phyloP scores from a whole-genome alignment of 495 filamentous ascomycete species.

The Penicillium subrubescens region DNA sequence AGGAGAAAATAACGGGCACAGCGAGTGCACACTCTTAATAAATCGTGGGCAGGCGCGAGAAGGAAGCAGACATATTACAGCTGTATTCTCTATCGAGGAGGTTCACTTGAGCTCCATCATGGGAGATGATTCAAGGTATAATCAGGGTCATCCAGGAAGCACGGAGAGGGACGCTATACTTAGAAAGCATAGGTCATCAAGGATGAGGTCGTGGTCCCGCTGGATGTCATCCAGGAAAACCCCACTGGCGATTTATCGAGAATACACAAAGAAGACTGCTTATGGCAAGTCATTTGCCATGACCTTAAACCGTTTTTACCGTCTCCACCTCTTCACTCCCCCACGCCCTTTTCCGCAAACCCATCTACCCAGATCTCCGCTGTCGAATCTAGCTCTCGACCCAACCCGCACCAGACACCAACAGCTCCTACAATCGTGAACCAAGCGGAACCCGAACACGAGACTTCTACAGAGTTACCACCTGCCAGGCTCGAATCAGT shows the following conservation, averaged over 20 bases:
- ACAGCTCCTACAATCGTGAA: not conserved
- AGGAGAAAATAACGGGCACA: too few relatives aligned
- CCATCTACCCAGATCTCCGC: not conserved
- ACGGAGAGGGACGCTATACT: too few relatives aligned
- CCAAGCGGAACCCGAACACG: not conserved
- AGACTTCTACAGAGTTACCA: not conserved
- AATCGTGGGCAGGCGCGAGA: too few relatives aligned
- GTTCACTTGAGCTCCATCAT: too few relatives aligned
- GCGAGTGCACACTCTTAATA: too few relatives aligned
- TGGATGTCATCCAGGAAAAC: not conserved
- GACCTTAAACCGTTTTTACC: not conserved
- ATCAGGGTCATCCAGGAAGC: too few relatives aligned
- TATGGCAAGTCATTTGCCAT: not conserved
- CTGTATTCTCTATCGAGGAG: too few relatives aligned
- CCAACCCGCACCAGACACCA: not conserved
- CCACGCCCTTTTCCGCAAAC: not conserved
- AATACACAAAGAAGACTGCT: not conserved
- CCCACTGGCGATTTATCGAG: not conserved
- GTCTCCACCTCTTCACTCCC: not conserved
- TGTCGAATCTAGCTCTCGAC: not conserved
- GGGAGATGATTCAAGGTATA: too few relatives aligned
- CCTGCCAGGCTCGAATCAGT: not conserved
- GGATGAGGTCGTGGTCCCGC: not conserved
- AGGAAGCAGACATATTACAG: too few relatives aligned
- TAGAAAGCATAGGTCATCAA: too few relatives aligned